These are phyloP conservation scores for Candida neerlandica DNA, from an alignment of 1,139 yeast genomes.

Conservation along the genomic window DNA sequence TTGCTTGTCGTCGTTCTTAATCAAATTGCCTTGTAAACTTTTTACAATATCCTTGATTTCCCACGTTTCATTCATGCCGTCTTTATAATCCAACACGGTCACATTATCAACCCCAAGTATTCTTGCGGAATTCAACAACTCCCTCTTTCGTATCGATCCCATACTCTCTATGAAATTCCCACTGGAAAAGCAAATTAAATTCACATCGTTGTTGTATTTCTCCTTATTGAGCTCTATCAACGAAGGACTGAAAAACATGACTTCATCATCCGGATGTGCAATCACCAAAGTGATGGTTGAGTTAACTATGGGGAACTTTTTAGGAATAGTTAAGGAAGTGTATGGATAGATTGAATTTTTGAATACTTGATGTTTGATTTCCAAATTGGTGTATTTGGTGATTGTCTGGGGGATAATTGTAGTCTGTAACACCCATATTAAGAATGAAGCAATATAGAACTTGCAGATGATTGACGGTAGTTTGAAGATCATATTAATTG, in stretches of 20 bases:
- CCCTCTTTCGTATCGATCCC: slow-evolving; percentile 63
- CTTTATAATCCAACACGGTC: slow-evolving; percentile 57
- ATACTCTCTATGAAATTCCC: slow-evolving; percentile 71
- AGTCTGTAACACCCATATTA: slow-evolving; percentile 42
- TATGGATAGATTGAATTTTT: slow-evolving; percentile 33
- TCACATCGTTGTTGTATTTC: slow-evolving; percentile 51
- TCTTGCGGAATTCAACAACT: slow-evolving; percentile 58
- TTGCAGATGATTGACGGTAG: slow-evolving; percentile 22
- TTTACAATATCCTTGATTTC: slow-evolving; percentile 43
- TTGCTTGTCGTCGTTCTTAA: slow-evolving; percentile 6
- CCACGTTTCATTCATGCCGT: slow-evolving; percentile 79
- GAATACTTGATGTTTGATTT: slow-evolving; percentile 30
- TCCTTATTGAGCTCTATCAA: slow-evolving; percentile 54
- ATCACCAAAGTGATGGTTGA: slow-evolving; percentile 57
- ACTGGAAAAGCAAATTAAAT: slow-evolving; percentile 70
- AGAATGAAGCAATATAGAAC: slow-evolving; percentile 25
- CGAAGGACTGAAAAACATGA: slow-evolving; percentile 94
- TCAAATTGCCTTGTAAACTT: slow-evolving; percentile 24
- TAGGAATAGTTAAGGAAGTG: slow-evolving; percentile 39
- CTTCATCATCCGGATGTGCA: slow-evolving; percentile 99
- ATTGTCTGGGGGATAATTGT: slow-evolving; percentile 44
- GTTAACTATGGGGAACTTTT: slow-evolving; percentile 36
- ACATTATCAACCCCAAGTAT: slow-evolving; percentile 61
- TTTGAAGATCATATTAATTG: slow-evolving; percentile 14
- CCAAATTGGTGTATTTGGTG: slow-evolving; percentile 30